These are phyloP conservation scores for Candida tallmaniae DNA, from an alignment of 805 yeast genomes.

Conservation along the genomic window DNA sequence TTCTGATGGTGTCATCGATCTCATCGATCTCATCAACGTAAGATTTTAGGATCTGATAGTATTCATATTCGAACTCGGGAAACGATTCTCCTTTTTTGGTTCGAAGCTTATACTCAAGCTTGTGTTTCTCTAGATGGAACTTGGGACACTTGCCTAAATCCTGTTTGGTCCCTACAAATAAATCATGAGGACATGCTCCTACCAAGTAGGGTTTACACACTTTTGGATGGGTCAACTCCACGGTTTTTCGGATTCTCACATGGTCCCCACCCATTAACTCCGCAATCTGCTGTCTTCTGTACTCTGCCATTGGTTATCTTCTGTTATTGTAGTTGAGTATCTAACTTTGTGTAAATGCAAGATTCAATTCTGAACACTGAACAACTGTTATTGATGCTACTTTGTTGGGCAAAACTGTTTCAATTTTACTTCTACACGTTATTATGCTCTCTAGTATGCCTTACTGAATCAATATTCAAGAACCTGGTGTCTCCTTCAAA, in stretches of 20 bases:
- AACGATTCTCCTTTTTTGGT: conserved; percentile 40
- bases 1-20: conserved; percentile 58
- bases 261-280: conserved; percentile 74
- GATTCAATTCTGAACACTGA: too few relatives aligned
- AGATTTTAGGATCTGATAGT: conserved; percentile 44
- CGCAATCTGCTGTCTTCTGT: conserved; percentile 70
- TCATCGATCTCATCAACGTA: conserved; percentile 51
- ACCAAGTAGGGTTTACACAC: conserved; percentile 82
- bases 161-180: conserved; percentile 77
- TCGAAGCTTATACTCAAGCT: conserved; percentile 59
- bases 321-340: too few relatives aligned
- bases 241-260: conserved; percentile 33
- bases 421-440: too few relatives aligned
- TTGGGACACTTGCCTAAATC: conserved; percentile 78
- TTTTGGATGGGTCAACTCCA: conserved; percentile 39
- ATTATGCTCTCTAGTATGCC: too few relatives aligned
- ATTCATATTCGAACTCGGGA: conserved; percentile 48
- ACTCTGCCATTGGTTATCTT: conserved; percentile 70
- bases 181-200: conserved; percentile 81
- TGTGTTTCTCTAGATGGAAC: conserved; percentile 69
- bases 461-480: too few relatives aligned
- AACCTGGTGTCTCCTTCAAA: too few relatives aligned
- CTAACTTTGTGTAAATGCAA: not conserved
- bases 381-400: too few relatives aligned
- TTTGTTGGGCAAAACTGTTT: too few relatives aligned